Evolutionary conservation across 306 rosid genomes (phyloP).

Genomic region (Dalbergia cultrata): DNA sequence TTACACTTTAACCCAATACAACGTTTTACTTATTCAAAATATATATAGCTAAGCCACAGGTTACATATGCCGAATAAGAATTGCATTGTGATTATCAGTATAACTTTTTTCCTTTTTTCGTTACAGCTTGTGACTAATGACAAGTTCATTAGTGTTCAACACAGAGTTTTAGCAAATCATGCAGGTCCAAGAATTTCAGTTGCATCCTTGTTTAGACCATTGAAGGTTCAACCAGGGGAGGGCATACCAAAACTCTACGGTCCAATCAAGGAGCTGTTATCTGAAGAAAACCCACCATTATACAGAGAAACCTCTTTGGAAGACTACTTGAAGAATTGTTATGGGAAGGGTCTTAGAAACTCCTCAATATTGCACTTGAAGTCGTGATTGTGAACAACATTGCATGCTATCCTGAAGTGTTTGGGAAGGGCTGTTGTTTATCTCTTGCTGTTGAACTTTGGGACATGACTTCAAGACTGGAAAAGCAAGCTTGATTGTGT

Average conservation of each 20-base stretch:
- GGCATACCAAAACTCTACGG: slow-evolving; percentile 37
- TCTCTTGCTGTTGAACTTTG: not conserved
- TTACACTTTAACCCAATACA: no score
- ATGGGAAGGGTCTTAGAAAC: slow-evolving; percentile 48
- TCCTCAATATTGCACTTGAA: slow-evolving; percentile 50
- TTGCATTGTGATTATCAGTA: not conserved
- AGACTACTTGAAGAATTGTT: slow-evolving; percentile 38
- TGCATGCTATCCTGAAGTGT: slow-evolving; percentile 4
- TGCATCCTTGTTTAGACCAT: slow-evolving; percentile 40
- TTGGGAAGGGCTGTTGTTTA: no score
- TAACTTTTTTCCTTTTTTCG: not conserved
- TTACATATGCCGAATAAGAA: not conserved
- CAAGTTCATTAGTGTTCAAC: slow-evolving; percentile 39
- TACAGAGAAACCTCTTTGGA: slow-evolving; percentile 44
- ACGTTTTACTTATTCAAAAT: no score
- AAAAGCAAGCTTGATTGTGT: slow-evolving; percentile 1
- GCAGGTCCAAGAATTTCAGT: slow-evolving; percentile 46
- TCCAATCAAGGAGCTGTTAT: slow-evolving; percentile 62
- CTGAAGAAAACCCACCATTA: slow-evolving; percentile 55
- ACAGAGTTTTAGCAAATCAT: slow-evolving; percentile 39
- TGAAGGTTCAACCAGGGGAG: not conserved
- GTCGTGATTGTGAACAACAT: slow-evolving; percentile 39
- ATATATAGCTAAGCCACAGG: no score
- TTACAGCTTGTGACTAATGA: slow-evolving; percentile 41
- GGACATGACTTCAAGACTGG: not conserved